Evolutionary conservation across 78 protist species (phyloP).

Genomic region (Planoprotostelium fungivorum): DNA sequence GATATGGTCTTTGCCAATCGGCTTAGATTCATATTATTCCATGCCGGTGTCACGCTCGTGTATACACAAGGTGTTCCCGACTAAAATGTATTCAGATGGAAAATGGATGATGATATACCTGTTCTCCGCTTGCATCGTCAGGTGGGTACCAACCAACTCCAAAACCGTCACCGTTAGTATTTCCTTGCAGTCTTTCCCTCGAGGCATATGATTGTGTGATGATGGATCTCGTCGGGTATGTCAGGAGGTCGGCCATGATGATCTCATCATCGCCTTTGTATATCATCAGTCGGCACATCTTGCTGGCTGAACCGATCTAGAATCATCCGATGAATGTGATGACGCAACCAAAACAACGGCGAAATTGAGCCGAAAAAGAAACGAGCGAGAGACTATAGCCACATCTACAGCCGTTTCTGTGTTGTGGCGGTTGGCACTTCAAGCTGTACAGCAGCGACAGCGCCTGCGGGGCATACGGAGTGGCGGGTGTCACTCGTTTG

Average conservation of each 20-base stretch:
- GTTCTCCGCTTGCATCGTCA: neutral
- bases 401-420: too few relatives aligned
- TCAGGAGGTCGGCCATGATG: constrained; percentile 33
- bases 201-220: constrained; percentile 20
- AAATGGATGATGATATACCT: too few relatives aligned
- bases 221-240: constrained; percentile 24
- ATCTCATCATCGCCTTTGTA: constrained; percentile 7
- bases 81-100: neutral
- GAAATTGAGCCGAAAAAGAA: too few relatives aligned
- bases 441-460: too few relatives aligned
- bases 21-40: constrained; percentile 43
- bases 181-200: constrained; percentile 6
- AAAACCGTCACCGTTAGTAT: constrained; percentile 40
- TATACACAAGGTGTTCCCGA: constrained; percentile 40
- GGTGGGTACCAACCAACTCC: constrained; percentile 67
- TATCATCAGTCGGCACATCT: constrained; percentile 37
- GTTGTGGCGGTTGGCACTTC: too few relatives aligned
- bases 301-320: too few relatives aligned
- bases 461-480: too few relatives aligned
- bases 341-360: too few relatives aligned
- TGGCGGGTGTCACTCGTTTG: too few relatives aligned
- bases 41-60: constrained; percentile 41
- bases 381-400: too few relatives aligned
- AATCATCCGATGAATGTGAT: too few relatives aligned
- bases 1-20: constrained; percentile 10